Percentiles rank a stretch among this genome's conserved stretches.
Evolutionary conservation across 306 rosid species (phyloP).

Genomic region (Prosopis cineraria): DNA sequence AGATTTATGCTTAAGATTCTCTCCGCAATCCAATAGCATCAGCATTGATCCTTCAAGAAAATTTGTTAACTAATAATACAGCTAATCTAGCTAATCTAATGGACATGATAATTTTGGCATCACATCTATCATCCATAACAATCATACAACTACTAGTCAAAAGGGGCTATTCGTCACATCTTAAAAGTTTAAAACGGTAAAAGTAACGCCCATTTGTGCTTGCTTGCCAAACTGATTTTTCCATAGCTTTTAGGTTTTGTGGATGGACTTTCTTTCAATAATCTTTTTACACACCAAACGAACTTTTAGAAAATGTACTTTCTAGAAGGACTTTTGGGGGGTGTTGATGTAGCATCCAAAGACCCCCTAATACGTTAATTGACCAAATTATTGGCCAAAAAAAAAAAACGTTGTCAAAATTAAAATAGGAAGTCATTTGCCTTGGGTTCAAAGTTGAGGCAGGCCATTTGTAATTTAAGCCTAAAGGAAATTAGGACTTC

Average conservation of each 20-base stretch:
- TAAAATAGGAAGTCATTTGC: neutral
- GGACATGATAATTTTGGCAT: neutral
- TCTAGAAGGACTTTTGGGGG: too few species aligned
- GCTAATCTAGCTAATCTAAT: neutral
- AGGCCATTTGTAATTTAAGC: constrained; percentile 1
- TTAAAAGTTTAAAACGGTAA: neutral
- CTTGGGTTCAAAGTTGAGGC: neutral
- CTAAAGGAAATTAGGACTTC: neutral
- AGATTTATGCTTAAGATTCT: neutral
- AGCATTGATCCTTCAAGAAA: neutral
- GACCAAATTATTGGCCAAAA: too few species aligned
- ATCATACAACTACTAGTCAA: neutral
- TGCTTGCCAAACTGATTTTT: too few species aligned
- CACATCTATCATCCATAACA: neutral
- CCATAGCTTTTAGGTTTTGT: too few species aligned
- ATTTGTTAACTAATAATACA: neutral
- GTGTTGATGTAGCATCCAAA: too few species aligned
- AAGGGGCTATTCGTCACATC: neutral
- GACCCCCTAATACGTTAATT: too few species aligned
- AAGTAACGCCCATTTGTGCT: too few species aligned
- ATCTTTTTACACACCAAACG: too few species aligned
- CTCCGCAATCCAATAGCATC: neutral
- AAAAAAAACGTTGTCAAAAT: neutral
- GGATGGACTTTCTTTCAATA: too few species aligned
- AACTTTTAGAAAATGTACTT: too few species aligned